Percentiles rank a stretch among this genome's conserved stretches.
phyloP scores from a whole-genome alignment of 2,329 filamentous ascomycete species.

The Macroventuria anomochaeta region DNA sequence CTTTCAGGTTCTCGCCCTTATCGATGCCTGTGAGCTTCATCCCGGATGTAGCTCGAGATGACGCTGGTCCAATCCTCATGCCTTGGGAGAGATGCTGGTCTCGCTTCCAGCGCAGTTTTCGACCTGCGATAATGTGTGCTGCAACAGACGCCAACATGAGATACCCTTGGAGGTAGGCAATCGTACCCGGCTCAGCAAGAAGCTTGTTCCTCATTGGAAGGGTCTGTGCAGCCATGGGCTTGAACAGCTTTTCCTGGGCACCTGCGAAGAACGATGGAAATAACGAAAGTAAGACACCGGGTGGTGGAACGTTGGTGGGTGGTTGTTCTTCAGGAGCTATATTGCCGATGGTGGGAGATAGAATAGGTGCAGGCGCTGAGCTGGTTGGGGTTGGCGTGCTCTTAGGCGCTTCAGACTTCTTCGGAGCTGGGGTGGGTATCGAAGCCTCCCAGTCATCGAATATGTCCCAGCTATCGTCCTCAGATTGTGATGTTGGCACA shows the following conservation, averaged over 20 bases:
- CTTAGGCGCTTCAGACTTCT: slow-evolving; percentile 6
- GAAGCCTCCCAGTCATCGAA: slow-evolving; percentile 53
- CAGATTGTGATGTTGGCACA: slow-evolving; percentile 7
- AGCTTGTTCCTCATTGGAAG: slow-evolving; percentile 67
- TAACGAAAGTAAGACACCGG: slow-evolving; percentile 78
- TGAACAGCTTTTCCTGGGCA: slow-evolving; percentile 69
- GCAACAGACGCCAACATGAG: slow-evolving; percentile 70
- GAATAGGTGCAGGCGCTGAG: slow-evolving; percentile 25
- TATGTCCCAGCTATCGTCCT: slow-evolving; percentile 55
- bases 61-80: slow-evolving; percentile 82
- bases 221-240: slow-evolving; percentile 66
- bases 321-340: slow-evolving; percentile 54
- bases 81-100: slow-evolving; percentile 83
- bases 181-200: slow-evolving; percentile 66
- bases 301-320: slow-evolving; percentile 88
- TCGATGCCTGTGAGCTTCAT: slow-evolving; percentile 93
- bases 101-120: slow-evolving; percentile 87
- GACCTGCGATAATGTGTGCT: slow-evolving; percentile 81
- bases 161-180: slow-evolving; percentile 69
- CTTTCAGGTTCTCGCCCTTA: slow-evolving; percentile 78
- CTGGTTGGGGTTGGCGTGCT: background rate
- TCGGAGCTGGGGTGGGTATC: slow-evolving; percentile 27
- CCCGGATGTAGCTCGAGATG: slow-evolving; percentile 70
- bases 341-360: slow-evolving; percentile 32
- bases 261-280: slow-evolving; percentile 75